These are phyloP conservation scores for Leucogyrophana mollusca DNA, from an alignment of 768 basidiomycete species.

Conservation along the genomic window DNA sequence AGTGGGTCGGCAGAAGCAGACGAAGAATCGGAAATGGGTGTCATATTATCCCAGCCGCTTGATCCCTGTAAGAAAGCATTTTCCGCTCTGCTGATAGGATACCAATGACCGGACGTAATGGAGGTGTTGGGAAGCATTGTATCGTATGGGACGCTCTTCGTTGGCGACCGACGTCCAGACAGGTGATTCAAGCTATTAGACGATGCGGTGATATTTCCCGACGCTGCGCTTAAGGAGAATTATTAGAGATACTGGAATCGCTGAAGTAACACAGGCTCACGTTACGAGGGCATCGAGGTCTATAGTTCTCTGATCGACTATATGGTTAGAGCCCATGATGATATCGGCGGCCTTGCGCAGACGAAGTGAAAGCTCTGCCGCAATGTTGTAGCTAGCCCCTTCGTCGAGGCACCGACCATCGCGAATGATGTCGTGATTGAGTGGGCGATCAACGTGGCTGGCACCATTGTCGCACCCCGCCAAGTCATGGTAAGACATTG, in stretches of 20 bases:
- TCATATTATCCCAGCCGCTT: constrained; percentile 16
- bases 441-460: constrained; percentile 9
- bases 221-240: constrained; percentile 34
- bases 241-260: constrained; percentile 7
- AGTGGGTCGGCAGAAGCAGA: constrained; percentile 52
- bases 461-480: constrained; percentile 12
- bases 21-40: constrained; percentile 25
- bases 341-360: constrained; percentile 58
- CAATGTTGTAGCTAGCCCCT: constrained; percentile 50
- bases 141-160: constrained; percentile 2
- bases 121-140: constrained; percentile 2
- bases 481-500: constrained; percentile 32
- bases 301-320: constrained; percentile 42
- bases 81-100: constrained; percentile 19
- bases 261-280: constrained; percentile 34
- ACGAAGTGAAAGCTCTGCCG: constrained; percentile 64
- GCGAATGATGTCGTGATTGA: constrained; percentile 5
- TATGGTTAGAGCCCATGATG: constrained; percentile 37
- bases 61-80: constrained; percentile 14
- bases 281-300: constrained; percentile 53
- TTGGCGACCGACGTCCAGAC: constrained; percentile 12
- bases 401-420: constrained; percentile 64
- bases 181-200: constrained; percentile 21
- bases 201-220: constrained; percentile 34
- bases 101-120: constrained; percentile 11